phyloP scores from a whole-genome alignment of 768 basidiomycete genomes.

The Suillus cothurnatus region DNA sequence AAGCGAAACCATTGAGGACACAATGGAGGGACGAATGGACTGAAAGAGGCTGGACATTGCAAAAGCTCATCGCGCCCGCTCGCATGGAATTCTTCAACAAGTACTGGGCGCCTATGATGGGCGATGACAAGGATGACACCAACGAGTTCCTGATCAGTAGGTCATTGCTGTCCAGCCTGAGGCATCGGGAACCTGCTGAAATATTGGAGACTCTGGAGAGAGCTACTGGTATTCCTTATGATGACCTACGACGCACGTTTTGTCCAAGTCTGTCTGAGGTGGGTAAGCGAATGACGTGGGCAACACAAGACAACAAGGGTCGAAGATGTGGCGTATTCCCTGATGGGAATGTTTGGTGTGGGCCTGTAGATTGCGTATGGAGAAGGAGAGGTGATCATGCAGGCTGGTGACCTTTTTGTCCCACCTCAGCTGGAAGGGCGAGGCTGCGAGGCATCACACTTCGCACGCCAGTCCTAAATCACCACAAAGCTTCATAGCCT shows the following conservation, averaged over 20 bases:
- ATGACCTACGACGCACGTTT: background rate
- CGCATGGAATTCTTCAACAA: background rate
- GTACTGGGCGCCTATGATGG: background rate
- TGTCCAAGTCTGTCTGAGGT: background rate
- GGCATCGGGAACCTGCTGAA: background rate
- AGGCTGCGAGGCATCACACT: background rate
- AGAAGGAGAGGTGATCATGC: constrained; percentile 13
- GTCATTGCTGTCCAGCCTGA: background rate
- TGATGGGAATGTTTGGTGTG: constrained; percentile 19
- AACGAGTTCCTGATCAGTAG: background rate
- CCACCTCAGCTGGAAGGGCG: constrained; percentile 10
- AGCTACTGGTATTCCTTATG: background rate
- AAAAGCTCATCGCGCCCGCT: background rate
- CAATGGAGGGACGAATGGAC: background rate
- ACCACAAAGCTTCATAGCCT: background rate
- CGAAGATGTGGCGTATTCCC: constrained; percentile 21
- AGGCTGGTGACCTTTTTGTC: constrained; percentile 8
- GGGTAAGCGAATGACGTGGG: constrained; percentile 16
- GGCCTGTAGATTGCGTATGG: constrained; percentile 18
- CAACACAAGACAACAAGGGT: constrained; percentile 18
- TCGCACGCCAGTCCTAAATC: background rate
- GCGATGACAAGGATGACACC: background rate
- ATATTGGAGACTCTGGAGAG: constrained; percentile 1
- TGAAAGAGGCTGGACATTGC: background rate
- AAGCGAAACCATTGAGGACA: background rate